Percentiles rank a stretch among this genome's conserved stretches.
These are phyloP conservation scores for Trichoderma atroviride DNA, from an alignment of 2,329 filamentous ascomycete genomes.

Conservation along the genomic window DNA sequence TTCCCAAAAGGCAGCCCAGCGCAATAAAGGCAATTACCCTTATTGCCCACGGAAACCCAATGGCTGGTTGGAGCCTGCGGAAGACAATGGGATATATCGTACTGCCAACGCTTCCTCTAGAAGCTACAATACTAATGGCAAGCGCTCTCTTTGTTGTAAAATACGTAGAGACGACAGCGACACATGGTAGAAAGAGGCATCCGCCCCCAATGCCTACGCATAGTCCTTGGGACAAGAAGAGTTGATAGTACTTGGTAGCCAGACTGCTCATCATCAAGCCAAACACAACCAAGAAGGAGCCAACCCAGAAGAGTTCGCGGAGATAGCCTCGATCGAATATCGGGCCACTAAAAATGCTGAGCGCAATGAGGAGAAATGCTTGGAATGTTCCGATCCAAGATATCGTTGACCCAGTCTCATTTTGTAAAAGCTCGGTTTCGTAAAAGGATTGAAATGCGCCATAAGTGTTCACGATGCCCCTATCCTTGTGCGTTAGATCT, in stretches of 20 bases:
- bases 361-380: conserved; percentile 43
- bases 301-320: conserved; percentile 37
- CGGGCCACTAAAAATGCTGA: conserved; percentile 43
- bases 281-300: conserved; percentile 40
- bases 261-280: conserved; percentile 46
- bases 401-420: conserved; percentile 34
- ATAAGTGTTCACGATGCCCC: conserved; percentile 41
- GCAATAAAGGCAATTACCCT: neutral
- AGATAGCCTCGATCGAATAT: conserved; percentile 46
- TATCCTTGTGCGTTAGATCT: conserved; percentile 12
- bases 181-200: conserved; percentile 43
- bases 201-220: conserved; percentile 47
- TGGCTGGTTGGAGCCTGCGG: conserved; percentile 33
- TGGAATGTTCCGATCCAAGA: conserved; percentile 45
- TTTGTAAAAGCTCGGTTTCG: conserved; percentile 25
- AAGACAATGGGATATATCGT: conserved; percentile 45
- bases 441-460: conserved; percentile 44
- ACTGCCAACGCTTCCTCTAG: conserved; percentile 45
- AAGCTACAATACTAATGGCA: conserved; percentile 48
- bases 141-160: conserved; percentile 40
- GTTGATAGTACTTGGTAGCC: conserved; percentile 45
- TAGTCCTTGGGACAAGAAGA: conserved; percentile 27
- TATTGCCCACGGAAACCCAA: conserved; percentile 42
- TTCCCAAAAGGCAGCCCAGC: neutral
- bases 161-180: conserved; percentile 46